Base-by-base conservation (phyloP, 1,284 basidiomycete genomes). In the Sporisorium scitamineum region DNA sequence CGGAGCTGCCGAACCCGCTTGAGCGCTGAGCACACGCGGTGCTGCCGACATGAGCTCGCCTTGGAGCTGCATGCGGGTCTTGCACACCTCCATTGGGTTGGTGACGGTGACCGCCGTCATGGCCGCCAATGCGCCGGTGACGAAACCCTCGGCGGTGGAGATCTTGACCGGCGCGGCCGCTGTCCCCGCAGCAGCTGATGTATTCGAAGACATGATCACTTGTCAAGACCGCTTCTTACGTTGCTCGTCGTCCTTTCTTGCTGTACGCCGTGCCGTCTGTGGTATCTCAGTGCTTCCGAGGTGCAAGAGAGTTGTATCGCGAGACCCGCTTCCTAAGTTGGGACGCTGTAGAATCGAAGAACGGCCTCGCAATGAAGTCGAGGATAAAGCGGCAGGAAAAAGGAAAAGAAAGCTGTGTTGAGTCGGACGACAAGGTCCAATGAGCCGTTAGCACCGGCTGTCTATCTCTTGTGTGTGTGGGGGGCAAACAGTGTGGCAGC, bases 41-140 rank as follows among this genome's bases (percentile, higher is more conserved):
- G 71, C 65, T 22, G 66, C 52, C 39, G 70, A 70, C 74, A 79
- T 67, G 55, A 83, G 79, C 52, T 83, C 81, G 5, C 81, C 81
- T 47, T 83, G 80, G 29, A 83, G 70, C 74, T 83, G 81, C 81
- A 83, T 81, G 22, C 81, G 63, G n/a, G 81, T 83, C 71, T 83
- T 83, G 68, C 74, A 74, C 26, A 80, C 78, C 47, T 83, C 81
- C 76, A 80, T 80, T 0, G 81, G 81, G 54, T 83, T 83, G 5
- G 81, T 81, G 52, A 79, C 70, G 20, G 77, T 75, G 22, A 76
- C 71, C 2, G 78, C 78, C 18, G 75, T 81, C 80, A 80, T 80
- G 56, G 80, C 80, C 13, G 80, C 76, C 48, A 80, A 54, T 7
- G 80, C 78, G 18, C 80, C 80, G 47, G 72, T 58, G 27, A 54